Evolutionary conservation across 73 alveolate genomes (phyloP), one percentile per base, ranked within the genome.

Genomic region (Paramecium pentaurelia): DNA sequence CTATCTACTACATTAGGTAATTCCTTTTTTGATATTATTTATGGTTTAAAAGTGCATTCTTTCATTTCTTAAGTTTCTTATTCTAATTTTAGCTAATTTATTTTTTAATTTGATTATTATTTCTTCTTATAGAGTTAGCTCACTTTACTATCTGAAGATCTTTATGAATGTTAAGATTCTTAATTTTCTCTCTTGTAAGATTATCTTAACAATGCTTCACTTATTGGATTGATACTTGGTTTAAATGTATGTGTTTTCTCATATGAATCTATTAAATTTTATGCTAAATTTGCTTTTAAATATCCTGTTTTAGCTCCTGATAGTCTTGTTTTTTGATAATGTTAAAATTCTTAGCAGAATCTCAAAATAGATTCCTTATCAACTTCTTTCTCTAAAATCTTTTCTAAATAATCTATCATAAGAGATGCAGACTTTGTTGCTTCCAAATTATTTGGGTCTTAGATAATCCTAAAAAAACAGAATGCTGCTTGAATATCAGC

Each of bases 1-100:
- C 88, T 75, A 1, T 75, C 88, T 4, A 75, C 60, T 7, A 75
- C 88, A 75, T 75, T 75, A 11, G 88, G 88, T 8, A 34, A 40
- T 75, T 75, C 42, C 40, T 75, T 75, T 12, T 38, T 75, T 5
- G 88, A 75, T 75, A 75, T 75, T 27, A 75, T 45, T 37, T 34
- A 16, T 37, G 88, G 88, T 7, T 75, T 75, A 10, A 75, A 75
- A 75, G 88, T 75, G 60, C 88, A 75, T 75, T 75, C 70, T 40
- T 75, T 22, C 88, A 75, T 75, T 75, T 75, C 64, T 16, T 40
- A 10, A 10, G 49, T 20, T 20, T 75, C 64, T 4, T 34, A 37
- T 16, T 37, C 88, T 36, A n/a, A 75, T 75, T 75, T 75, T 1
- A 75, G 14, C 20, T 32, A 75, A 75, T 75, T 45, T 0, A 75